phyloP scores from a whole-genome alignment of 202 grass and related monocot genomes.

The Dendrocalamus latiflorus region DNA sequence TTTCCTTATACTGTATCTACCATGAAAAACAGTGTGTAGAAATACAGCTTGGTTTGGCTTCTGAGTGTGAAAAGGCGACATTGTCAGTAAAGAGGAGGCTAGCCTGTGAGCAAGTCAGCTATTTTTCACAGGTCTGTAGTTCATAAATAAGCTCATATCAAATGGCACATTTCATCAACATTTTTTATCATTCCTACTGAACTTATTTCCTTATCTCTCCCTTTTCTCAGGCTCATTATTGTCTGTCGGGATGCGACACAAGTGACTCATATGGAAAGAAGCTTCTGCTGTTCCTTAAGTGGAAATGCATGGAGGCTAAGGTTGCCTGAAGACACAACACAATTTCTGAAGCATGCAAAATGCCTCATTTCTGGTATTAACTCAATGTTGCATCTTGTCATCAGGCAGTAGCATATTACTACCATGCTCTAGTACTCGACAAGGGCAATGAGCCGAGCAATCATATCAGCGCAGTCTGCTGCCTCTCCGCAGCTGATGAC shows the following conservation, averaged over 20 bases:
- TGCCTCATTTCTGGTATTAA: constrained; percentile 1
- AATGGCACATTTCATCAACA: not conserved
- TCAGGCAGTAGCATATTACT: constrained; percentile 89
- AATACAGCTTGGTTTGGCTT: no score
- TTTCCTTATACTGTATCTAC: no score
- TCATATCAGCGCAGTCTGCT: constrained; percentile 73
- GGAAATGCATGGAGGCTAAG: constrained; percentile 98
- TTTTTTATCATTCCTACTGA: not conserved
- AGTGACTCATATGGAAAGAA: constrained; percentile 77
- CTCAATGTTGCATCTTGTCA: not conserved
- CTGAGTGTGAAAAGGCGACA: no score
- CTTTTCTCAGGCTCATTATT: constrained; percentile 69
- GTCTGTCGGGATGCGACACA: constrained; percentile 69
- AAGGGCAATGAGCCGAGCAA: constrained; percentile 57
- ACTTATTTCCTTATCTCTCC: not conserved
- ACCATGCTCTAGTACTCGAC: constrained; percentile 76
- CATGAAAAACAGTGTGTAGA: no score
- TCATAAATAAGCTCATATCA: not conserved
- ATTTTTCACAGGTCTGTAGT: constrained; percentile 69
- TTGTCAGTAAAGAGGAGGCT: no score
- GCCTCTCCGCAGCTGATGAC: constrained; percentile 85
- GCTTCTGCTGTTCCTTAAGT: no score
- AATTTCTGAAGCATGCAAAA: not conserved
- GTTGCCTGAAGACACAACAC: constrained; percentile 23
- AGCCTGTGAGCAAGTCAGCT: constrained; percentile 83